Conservation (phyloP, 1,139 yeast genomes). For the Yamadazyma sp. region DNA sequence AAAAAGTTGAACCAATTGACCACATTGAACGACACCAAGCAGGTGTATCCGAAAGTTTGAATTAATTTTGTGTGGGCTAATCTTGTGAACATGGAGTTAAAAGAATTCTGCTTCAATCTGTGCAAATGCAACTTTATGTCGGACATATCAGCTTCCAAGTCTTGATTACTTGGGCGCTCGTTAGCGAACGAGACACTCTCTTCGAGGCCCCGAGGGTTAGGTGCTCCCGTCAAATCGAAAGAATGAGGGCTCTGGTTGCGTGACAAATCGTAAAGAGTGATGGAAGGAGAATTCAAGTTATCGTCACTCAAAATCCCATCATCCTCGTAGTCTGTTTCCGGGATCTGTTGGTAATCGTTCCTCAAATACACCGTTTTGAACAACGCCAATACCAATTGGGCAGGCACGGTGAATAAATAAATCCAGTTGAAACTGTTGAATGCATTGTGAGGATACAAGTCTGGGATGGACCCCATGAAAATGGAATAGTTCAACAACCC, state of each 20-base stretch:
- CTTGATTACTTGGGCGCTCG: neutral
- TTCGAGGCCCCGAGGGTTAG: too few species aligned
- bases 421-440: constrained; percentile 68
- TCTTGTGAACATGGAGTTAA: constrained; percentile 2
- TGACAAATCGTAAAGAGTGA: constrained; percentile 38
- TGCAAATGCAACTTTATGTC: constrained; percentile 14
- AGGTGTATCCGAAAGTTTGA: constrained; percentile 7
- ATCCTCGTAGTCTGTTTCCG: too few species aligned
- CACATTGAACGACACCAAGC: constrained; percentile 35
- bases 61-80: constrained; percentile 8
- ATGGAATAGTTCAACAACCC: constrained; percentile 61
- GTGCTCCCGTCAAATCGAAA: constrained; percentile 11
- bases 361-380: constrained; percentile 13
- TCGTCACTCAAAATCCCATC: constrained; percentile 31
- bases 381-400: constrained; percentile 56
- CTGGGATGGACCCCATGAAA: constrained; percentile 60
- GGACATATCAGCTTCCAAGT: constrained; percentile 8
- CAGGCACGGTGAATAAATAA: constrained; percentile 49
- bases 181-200: neutral
- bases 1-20: constrained; percentile 68
- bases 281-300: constrained; percentile 33
- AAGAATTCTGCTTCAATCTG: constrained; percentile 5
- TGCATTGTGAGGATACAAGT: constrained; percentile 73
- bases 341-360: constrained; percentile 11
- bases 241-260: constrained; percentile 16